Evolutionary conservation across 2,329 filamentous ascomycete species (phyloP).

Genomic region (Aspergillus ochraceus): DNA sequence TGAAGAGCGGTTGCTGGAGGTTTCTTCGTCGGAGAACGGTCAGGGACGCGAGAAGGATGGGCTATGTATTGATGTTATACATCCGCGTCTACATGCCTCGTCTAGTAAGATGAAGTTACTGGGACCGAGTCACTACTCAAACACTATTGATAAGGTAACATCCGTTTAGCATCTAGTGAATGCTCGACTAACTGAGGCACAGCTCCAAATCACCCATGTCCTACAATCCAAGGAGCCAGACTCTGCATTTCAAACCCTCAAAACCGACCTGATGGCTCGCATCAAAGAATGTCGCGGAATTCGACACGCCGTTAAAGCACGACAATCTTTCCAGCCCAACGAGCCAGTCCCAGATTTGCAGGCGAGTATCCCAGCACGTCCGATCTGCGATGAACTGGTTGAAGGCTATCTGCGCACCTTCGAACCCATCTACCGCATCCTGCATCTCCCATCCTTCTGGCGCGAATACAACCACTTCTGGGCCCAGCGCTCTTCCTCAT

Average conservation of each 20-base stretch:
- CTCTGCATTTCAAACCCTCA: constrained; percentile 9
- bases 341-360: constrained; percentile 22
- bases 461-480: constrained; percentile 31
- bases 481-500: constrained; percentile 16
- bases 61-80: neutral
- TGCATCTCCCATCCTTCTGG: constrained; percentile 37
- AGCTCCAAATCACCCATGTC: constrained; percentile 12
- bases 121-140: constrained; percentile 14
- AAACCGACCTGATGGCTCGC: constrained; percentile 12
- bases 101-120: constrained; percentile 16
- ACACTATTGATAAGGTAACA: constrained; percentile 12
- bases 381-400: constrained; percentile 24
- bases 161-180: neutral
- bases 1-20: constrained; percentile 6
- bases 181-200: neutral
- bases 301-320: constrained; percentile 22
- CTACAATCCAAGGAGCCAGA: constrained; percentile 10
- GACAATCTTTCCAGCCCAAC: constrained; percentile 13
- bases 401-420: constrained; percentile 29
- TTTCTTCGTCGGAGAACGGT: neutral
- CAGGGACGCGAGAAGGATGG: neutral
- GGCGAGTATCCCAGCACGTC: constrained; percentile 19
- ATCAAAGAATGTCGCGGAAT: constrained; percentile 19
- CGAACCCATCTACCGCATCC: constrained; percentile 32
- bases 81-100: constrained; percentile 8